Evolutionary conservation across 371 early-diverging fungal genomes (phyloP).

Genomic region (Nematocida ironsii): DNA sequence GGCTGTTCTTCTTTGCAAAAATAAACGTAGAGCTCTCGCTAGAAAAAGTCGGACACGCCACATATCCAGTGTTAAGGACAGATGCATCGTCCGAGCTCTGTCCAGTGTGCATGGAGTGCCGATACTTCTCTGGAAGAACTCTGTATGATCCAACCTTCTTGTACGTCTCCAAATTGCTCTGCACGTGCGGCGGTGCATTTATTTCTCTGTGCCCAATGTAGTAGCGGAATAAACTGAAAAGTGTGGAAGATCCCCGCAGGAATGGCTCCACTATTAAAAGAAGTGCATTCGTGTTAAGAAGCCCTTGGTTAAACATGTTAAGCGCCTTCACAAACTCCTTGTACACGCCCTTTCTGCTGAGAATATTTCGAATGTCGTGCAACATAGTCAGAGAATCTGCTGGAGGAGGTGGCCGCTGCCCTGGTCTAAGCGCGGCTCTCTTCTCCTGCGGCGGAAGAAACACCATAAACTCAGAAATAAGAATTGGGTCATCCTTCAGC

Average conservation of each 20-base stretch:
- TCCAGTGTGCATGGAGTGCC: slow-evolving; percentile 75
- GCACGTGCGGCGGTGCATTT: slow-evolving; percentile 37
- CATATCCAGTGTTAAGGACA: slow-evolving; percentile 88
- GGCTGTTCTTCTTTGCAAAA: slow-evolving; percentile 82
- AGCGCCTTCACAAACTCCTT: slow-evolving; percentile 91
- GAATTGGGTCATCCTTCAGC: slow-evolving; percentile 64
- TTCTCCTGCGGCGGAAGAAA: slow-evolving; percentile 46
- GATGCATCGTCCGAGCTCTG: slow-evolving; percentile 81
- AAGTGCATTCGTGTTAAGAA: slow-evolving; percentile 78
- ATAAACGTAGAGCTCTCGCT: slow-evolving; percentile 88
- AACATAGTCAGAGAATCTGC: slow-evolving; percentile 81
- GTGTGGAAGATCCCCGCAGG: slow-evolving; percentile 74
- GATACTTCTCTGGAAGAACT: slow-evolving; percentile 60
- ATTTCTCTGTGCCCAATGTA: slow-evolving; percentile 82
- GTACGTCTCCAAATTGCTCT: slow-evolving; percentile 48
- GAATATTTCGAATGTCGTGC: slow-evolving; percentile 63
- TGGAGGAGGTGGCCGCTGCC: neutral
- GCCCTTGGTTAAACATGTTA: slow-evolving; percentile 87
- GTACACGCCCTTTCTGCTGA: slow-evolving; percentile 79
- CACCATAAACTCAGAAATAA: slow-evolving; percentile 68
- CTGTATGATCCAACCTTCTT: slow-evolving; percentile 66
- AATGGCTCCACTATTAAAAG: slow-evolving; percentile 72
- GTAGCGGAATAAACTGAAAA: slow-evolving; percentile 85
- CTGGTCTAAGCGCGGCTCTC: neutral
- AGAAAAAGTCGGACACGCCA: slow-evolving; percentile 85